Evolutionary conservation across 176 grass and related monocot species (phyloP), one percentile per base, ranked within the genome.

Genomic region (Avena eriantha): DNA sequence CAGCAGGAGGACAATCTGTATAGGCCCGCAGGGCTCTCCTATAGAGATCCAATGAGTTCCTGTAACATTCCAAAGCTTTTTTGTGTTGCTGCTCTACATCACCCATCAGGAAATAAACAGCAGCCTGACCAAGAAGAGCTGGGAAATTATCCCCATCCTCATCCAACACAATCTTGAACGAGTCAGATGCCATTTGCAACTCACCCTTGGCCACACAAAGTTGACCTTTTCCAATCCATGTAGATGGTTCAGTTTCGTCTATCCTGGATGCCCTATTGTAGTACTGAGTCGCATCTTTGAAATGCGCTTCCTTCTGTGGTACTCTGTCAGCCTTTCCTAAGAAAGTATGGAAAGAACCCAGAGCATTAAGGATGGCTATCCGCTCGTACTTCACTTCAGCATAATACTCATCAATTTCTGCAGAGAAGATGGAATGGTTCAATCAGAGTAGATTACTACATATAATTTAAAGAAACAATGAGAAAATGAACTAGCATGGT

Each of bases 321-420:
- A 73, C 81, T 78, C 86, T 93, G 17, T 93, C 96, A 75, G 90
- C 90, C 78, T 95, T 98, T 81, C 93, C 96, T 84, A 91, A 39
- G 84, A 93, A 94, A 56, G 96, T 95, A 80, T 95, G 89, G 78
- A 95, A 95, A 46, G 96, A 91, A 73, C 93, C 96, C 73, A 98
- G 93, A 47, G 96, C 90, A 90, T 91, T 98, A 81, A 98, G 89
- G 73, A 98, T 94, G 36, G 93, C 90, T 48, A 98, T 98, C 51
- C 93, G 85, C 77, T 98, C 96, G 70, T 95, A 98, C 79, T 98
- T 98, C 75, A 98, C 96, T 82, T 98, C 96, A 13, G 93, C 89
- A 91, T 98, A 98, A 75, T 98, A 98, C 35, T 95, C 96, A 35
- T 98, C 96, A 29, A 95, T 95, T 92, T 98, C 96, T 98, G 90